Conservation (phyloP, 192 early-diverging fungal genomes). For the Haplosporangium gracile region DNA sequence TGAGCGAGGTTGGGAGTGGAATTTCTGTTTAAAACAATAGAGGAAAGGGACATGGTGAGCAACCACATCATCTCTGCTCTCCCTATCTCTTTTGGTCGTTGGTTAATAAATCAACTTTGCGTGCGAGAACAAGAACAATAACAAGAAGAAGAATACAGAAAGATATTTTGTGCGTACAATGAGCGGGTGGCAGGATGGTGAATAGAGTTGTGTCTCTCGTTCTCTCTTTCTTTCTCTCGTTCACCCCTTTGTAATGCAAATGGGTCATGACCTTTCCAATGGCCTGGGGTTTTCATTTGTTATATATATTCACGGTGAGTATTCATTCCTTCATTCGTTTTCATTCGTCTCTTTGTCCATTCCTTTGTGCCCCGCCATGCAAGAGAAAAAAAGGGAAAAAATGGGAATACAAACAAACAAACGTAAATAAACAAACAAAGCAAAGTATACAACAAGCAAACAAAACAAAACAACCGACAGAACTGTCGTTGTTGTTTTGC, state of each 20-base stretch:
- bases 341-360: background rate
- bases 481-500: too few relatives aligned
- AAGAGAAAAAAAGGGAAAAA: constrained; percentile 3
- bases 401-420: background rate
- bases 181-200: too few relatives aligned
- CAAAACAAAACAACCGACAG: background rate
- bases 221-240: too few relatives aligned
- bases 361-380: background rate
- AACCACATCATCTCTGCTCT: too few relatives aligned
- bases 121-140: too few relatives aligned
- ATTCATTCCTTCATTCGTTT: background rate
- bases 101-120: too few relatives aligned
- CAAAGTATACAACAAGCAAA: background rate
- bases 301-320: background rate
- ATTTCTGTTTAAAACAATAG: background rate
- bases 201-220: too few relatives aligned
- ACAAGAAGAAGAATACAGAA: too few relatives aligned
- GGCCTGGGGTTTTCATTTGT: background rate
- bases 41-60: background rate
- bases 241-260: too few relatives aligned
- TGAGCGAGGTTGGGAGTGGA: background rate
- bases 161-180: too few relatives aligned
- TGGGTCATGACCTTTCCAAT: too few relatives aligned
- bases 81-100: too few relatives aligned
- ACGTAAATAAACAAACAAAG: background rate